Evolutionary conservation across 2,329 filamentous ascomycete species (phyloP).

Genomic region (Fusarium anthophilum): DNA sequence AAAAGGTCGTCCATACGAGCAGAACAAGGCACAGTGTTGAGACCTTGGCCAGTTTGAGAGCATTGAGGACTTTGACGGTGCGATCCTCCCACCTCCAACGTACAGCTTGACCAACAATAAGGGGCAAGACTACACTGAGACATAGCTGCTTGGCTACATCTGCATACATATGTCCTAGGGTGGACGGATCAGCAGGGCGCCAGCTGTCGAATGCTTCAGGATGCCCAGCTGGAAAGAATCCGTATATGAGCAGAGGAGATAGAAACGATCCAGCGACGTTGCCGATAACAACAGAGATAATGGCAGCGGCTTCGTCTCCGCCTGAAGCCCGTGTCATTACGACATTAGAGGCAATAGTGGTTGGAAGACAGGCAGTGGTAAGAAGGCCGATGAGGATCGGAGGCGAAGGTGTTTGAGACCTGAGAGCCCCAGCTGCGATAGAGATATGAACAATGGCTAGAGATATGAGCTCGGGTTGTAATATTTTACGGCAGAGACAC

Average conservation of each 20-base stretch:
- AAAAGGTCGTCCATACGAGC: slow-evolving; percentile 71
- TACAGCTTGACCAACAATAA: slow-evolving; percentile 69
- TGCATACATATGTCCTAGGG: slow-evolving; percentile 69
- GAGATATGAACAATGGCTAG: slow-evolving; percentile 58
- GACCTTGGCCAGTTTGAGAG: slow-evolving; percentile 61
- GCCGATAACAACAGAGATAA: slow-evolving; percentile 75
- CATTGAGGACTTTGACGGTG: slow-evolving; percentile 63
- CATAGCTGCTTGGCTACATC: slow-evolving; percentile 75
- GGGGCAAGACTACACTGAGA: slow-evolving; percentile 71
- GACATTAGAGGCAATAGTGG: slow-evolving; percentile 77
- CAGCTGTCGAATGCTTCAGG: slow-evolving; percentile 64
- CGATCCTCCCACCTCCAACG: slow-evolving; percentile 60
- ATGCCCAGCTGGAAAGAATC: slow-evolving; percentile 61
- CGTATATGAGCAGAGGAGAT: slow-evolving; percentile 70
- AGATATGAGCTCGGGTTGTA: slow-evolving; percentile 17
- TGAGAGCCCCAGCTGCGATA: slow-evolving; percentile 56
- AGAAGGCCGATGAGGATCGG: slow-evolving; percentile 75
- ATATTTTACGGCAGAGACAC: background rate
- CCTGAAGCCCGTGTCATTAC: slow-evolving; percentile 77
- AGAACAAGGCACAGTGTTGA: slow-evolving; percentile 59
- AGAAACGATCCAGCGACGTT: slow-evolving; percentile 76
- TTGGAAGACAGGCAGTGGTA: slow-evolving; percentile 73
- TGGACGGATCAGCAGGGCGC: slow-evolving; percentile 60
- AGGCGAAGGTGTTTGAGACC: slow-evolving; percentile 67
- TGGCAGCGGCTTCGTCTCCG: slow-evolving; percentile 71